These are phyloP conservation scores for Calonectria naviculata DNA, from an alignment of 2,329 filamentous ascomycete species.

Conservation along the genomic window DNA sequence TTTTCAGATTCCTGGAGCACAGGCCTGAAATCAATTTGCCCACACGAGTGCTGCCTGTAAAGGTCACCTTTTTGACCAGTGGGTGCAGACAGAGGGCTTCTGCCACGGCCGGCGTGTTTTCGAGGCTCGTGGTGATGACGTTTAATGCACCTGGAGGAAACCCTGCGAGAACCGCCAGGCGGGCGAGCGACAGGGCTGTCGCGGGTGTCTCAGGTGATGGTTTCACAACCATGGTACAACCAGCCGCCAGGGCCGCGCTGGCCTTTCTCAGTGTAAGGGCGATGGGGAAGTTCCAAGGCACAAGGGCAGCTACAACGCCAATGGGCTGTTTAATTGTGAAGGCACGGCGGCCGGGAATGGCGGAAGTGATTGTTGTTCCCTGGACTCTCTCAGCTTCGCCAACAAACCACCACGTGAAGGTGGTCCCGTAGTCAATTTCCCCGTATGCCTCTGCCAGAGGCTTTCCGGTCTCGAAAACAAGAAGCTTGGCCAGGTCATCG, in stretches of 20 bases:
- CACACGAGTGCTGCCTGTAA: slow-evolving; percentile 78
- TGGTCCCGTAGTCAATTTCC: slow-evolving; percentile 65
- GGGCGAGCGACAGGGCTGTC: slow-evolving; percentile 75
- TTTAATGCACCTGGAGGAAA: slow-evolving; percentile 79
- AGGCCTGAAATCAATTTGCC: slow-evolving; percentile 72
- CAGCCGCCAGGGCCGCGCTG: slow-evolving; percentile 72
- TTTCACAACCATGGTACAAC: slow-evolving; percentile 81
- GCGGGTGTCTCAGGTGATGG: slow-evolving; percentile 80
- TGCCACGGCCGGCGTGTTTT: slow-evolving; percentile 56
- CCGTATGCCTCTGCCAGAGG: slow-evolving; percentile 64
- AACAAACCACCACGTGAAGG: slow-evolving; percentile 68
- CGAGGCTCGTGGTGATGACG: slow-evolving; percentile 57
- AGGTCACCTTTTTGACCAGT: slow-evolving; percentile 73
- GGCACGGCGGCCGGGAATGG: slow-evolving; percentile 71
- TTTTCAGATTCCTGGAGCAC: slow-evolving; percentile 74
- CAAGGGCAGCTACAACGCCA: slow-evolving; percentile 47
- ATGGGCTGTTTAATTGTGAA: slow-evolving; percentile 73
- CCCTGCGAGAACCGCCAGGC: slow-evolving; percentile 76
- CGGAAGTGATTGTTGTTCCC: slow-evolving; percentile 70
- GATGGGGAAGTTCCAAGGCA: slow-evolving; percentile 69
- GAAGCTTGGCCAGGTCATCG: slow-evolving; percentile 51
- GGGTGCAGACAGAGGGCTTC: slow-evolving; percentile 60
- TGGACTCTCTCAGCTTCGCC: slow-evolving; percentile 56
- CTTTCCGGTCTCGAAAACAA: slow-evolving; percentile 66
- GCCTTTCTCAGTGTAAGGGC: slow-evolving; percentile 61